Evolutionary conservation across 2,329 filamentous ascomycete species (phyloP).

Genomic region (Exophiala viscosa): DNA sequence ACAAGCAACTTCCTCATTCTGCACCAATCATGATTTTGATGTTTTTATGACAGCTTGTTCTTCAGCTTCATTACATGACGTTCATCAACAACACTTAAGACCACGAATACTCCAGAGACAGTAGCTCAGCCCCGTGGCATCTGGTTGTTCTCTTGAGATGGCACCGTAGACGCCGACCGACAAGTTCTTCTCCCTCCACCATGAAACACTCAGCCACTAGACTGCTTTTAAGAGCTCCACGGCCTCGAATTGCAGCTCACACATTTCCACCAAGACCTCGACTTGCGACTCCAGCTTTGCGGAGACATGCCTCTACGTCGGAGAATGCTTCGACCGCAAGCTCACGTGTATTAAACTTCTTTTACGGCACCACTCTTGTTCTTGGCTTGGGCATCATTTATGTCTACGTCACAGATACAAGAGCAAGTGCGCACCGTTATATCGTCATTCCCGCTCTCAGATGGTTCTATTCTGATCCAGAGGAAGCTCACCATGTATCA

Average conservation of each 20-base stretch:
- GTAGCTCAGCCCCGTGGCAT: too few species aligned
- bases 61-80: background rate
- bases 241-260: background rate
- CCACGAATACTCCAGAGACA: too few species aligned
- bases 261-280: background rate
- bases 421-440: conserved; percentile 66
- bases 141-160: too few species aligned
- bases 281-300: conserved; percentile 1
- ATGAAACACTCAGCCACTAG: conserved; percentile 7
- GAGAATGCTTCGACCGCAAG: conserved; percentile 31
- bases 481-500: conserved; percentile 85
- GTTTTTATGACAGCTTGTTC: conserved; percentile 42
- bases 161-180: too few species aligned
- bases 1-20: too few species aligned
- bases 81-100: background rate
- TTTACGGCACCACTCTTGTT: conserved; percentile 54
- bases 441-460: conserved; percentile 52
- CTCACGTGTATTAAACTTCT: conserved; percentile 47
- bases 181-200: background rate
- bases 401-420: conserved; percentile 70
- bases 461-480: conserved; percentile 48
- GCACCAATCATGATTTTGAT: too few species aligned
- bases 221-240: conserved; percentile 11
- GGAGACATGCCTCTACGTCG: conserved; percentile 24
- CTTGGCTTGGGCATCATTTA: conserved; percentile 52